Evolutionary conservation across 225 moss, liverwort and hornwort species (phyloP), one percentile per base, ranked within the genome.

Genomic region (Ulota crispa): DNA sequence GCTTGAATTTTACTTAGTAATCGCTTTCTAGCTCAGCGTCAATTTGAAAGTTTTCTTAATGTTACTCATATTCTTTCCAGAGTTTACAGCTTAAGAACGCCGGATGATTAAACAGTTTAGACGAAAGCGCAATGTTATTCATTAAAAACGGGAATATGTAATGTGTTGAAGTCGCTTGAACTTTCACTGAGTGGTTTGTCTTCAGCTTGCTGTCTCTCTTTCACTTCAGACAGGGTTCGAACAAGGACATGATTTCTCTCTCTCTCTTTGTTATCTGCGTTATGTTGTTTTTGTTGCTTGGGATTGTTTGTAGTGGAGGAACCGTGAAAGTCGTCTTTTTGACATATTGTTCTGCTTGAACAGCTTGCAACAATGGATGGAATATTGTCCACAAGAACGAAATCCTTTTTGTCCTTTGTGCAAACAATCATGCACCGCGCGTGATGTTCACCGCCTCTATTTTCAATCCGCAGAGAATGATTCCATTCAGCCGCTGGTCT

Each of bases 321-420:
- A 41, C 21, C 27, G 18, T 50, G 72, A 28, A 20, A 43, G 53
- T 55, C 80, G 43, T 72, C 3, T 6, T 62, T 9, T 73, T 77
- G 9, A 84, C 7, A 15, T 11, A 81, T 11, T 59, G 9, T 75
- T 41, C 59, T 68, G 28, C 23, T 76, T 76, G 73, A 79, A 28
- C 84, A 87, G 87, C 88, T 86, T 96, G 89, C 96, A 93, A 77
- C 94, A 93, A 79, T 96, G 96, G 96, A 88, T 94, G 32, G 93
- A 94, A 45, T 93, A 91, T 50, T 89, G 87, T 82, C 92, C 91
- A 16, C 57, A 84, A 26, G 89, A 88, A 75, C 85, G 82, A 27
- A 86, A 84, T 54, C 87, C 94, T 20, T 83, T 90, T 68, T 96
- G 94, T 73, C 96, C 96, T 27, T 64, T 96, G 52, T 96, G 96